Conservation (phyloP, 345 rosid species). For the Pugionium cornutum region DNA sequence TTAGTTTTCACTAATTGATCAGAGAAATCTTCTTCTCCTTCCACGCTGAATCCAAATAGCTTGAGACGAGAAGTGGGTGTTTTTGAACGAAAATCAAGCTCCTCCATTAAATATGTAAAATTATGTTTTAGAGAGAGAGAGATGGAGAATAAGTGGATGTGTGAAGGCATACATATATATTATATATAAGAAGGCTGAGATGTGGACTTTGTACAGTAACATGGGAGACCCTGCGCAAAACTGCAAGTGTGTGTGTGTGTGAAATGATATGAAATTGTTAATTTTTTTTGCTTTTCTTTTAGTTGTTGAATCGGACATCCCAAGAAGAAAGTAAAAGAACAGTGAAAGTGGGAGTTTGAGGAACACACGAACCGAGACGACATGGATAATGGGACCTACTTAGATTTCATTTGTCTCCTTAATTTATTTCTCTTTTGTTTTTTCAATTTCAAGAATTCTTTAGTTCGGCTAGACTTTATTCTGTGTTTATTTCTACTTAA, state of each 20-base stretch:
- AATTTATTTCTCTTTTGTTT: not conserved
- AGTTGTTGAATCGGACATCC: conserved; percentile 50
- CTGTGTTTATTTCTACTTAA: conserved; percentile 3
- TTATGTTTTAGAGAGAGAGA: not conserved
- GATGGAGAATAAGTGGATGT: conserved; percentile 43
- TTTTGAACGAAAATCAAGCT: conserved; percentile 49
- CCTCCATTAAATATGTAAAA: conserved; percentile 47
- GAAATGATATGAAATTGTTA: conserved; percentile 22
- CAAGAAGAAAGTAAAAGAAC: conserved; percentile 43
- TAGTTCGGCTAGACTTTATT: conserved; percentile 31
- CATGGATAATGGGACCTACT: conserved; percentile 46
- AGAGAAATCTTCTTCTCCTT: conserved; percentile 56
- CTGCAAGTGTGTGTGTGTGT: conserved; percentile 14
- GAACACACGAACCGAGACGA: conserved; percentile 53
- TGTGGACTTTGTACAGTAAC: conserved; percentile 45
- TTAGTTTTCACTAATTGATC: conserved; percentile 29
- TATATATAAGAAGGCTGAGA: conserved; percentile 28
- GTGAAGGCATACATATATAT: conserved; percentile 46
- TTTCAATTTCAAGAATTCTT: conserved; percentile 19
- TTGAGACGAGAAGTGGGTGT: conserved; percentile 58
- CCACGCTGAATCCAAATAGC: conserved; percentile 84
- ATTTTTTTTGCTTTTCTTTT: conserved; percentile 23
- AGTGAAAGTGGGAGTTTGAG: conserved; percentile 44
- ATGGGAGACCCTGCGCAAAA: conserved; percentile 40
- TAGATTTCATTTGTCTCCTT: conserved; percentile 37